Evolutionary conservation across 495 filamentous ascomycete species (phyloP), one percentile per base, ranked within the genome.

Genomic region (Annulohypoxylon stygium): DNA sequence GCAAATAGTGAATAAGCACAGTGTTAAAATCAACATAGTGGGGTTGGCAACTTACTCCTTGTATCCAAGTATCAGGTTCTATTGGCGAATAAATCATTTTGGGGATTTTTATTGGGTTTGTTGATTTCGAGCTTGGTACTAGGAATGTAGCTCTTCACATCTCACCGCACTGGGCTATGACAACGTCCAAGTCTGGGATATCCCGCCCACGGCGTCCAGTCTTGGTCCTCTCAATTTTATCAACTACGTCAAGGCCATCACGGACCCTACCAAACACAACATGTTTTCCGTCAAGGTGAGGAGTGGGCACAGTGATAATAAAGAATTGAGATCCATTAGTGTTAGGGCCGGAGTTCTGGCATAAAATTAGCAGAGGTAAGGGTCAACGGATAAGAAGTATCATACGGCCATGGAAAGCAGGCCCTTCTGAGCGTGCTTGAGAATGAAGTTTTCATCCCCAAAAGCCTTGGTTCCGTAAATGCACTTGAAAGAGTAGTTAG

Each of bases 301-400:
- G 93, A 0, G 94, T 93, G 4, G 92, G 84, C 10, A 91, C 91
- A 0, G 92, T 94, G 2, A 93, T 97, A 81, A 98, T 95, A 85
- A 99, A 99, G 83, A 99, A 99, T 79, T 98, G 97, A 63, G 90
- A 95, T 12, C 97, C 97, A 79, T 98, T 99, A 63, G 93, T 95
- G 78, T 98, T 92, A 16, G 93, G 92, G 7, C 97, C 97, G 16
- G 93, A 92, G 76, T 98, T 99, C 92, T 95, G 65, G 1, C 48
- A 20, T 53, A 37, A 14, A 23, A n/a, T 71, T 57, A 70, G 60
- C 48, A 51, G n/a, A 14, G 36, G 6, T 16, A 51, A 8, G 47
- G 34, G 12, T 25, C 23, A 33, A 47, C 37, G n/a, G 30, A n/a
- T 2, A 14, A 41, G 51, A 57, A 12, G 5, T 20, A n/a, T 70